Conservation (phyloP, 257 asterid genomes). For the Henckelia pumila region DNA sequence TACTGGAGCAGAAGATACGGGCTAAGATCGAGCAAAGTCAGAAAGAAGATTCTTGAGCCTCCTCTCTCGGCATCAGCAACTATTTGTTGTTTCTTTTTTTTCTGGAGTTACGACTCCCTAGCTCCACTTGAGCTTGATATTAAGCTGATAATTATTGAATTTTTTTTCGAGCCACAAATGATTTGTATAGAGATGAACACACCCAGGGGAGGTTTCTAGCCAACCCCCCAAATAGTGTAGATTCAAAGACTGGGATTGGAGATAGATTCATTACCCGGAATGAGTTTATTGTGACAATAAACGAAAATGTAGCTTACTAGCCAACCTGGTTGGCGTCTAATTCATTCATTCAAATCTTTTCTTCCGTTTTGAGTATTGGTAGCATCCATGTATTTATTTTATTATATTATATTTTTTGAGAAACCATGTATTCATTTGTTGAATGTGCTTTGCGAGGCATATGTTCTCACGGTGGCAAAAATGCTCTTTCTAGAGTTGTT, state of each 20-base stretch:
- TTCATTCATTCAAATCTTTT: too few relatives aligned
- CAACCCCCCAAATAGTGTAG: background rate
- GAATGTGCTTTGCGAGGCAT: too few relatives aligned
- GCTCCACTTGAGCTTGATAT: conserved; percentile 18
- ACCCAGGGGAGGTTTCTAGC: background rate
- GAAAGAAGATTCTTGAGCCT: conserved; percentile 37
- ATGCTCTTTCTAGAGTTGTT: too few relatives aligned
- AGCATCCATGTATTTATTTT: too few relatives aligned
- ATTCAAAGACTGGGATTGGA: too few relatives aligned
- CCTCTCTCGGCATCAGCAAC: background rate
- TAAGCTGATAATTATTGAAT: conserved; percentile 4
- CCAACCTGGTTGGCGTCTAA: background rate
- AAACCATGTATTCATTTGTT: too few relatives aligned
- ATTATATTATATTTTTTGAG: too few relatives aligned
- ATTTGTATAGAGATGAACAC: conserved; percentile 32
- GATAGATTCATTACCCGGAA: too few relatives aligned
- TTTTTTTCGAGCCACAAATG: conserved; percentile 15
- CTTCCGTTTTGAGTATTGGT: too few relatives aligned
- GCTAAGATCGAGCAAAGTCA: conserved; percentile 56
- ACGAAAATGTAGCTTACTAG: background rate
- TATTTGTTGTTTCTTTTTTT: conserved; percentile 21
- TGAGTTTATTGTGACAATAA: too few relatives aligned
- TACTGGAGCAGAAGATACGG: conserved; percentile 67
- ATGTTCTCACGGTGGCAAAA: too few relatives aligned
- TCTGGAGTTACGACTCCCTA: conserved; percentile 23